Evolutionary conservation across 176 grass and related monocot species (phyloP).

Genomic region (Paspalum vaginatum): DNA sequence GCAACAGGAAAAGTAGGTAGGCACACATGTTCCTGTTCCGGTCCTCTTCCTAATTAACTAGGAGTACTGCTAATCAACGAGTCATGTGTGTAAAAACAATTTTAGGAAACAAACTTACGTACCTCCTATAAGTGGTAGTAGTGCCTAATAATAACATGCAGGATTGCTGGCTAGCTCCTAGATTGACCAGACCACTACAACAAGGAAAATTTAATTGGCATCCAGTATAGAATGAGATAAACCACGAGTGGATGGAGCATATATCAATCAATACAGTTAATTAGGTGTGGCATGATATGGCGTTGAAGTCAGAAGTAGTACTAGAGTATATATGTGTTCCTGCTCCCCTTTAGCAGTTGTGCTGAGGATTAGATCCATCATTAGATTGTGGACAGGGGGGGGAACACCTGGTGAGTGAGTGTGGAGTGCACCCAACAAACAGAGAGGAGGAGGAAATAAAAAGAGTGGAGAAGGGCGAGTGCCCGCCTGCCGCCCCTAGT

Average conservation of each 20-base stretch:
- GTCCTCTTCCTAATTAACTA: not conserved
- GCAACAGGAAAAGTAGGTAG: not conserved
- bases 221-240: not conserved
- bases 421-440: constrained; percentile 53
- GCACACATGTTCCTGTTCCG: not conserved
- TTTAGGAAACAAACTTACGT: not conserved
- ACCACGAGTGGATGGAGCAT: not conserved
- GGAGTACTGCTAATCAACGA: not conserved
- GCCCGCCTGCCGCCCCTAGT: constrained; percentile 32
- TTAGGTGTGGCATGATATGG: not conserved
- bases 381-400: not conserved
- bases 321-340: not conserved
- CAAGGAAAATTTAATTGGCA: not conserved
- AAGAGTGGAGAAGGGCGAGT: constrained; percentile 31
- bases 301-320: not conserved
- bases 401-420: constrained; percentile 36
- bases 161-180: not conserved
- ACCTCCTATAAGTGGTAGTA: too few relatives aligned
- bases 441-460: not conserved
- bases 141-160: not conserved
- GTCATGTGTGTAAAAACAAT: not conserved
- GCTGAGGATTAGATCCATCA: constrained; percentile 19
- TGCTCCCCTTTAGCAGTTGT: constrained; percentile 6
- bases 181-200: constrained; percentile 16
- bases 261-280: not conserved